A percentile compares a stretch with the other conserved stretches of the same genome.
These are phyloP conservation scores for Globisporangium camurandrum DNA, from an alignment of 352 stramenopile species.

Conservation along the genomic window DNA sequence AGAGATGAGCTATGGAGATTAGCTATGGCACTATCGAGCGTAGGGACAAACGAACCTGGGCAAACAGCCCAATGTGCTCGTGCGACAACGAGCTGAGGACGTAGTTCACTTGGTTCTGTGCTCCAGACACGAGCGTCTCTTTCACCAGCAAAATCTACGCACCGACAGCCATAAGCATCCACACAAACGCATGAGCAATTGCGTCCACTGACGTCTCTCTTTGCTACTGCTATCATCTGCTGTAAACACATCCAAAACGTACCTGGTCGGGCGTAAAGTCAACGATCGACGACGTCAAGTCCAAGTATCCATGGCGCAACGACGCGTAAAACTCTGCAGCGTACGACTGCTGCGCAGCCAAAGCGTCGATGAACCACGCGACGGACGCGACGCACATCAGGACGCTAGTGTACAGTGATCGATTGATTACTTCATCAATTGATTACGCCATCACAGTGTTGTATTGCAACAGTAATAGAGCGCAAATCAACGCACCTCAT, in stretches of 20 bases:
- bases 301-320: constrained; percentile 72
- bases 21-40: too few species aligned
- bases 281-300: constrained; percentile 69
- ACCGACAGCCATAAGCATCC: background rate
- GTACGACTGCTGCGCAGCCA: constrained; percentile 78
- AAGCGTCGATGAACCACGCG: constrained; percentile 59
- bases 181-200: too few species aligned
- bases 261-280: constrained; percentile 85
- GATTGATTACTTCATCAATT: too few species aligned
- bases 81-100: constrained; percentile 73
- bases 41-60: constrained; percentile 38
- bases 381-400: constrained; percentile 54
- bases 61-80: constrained; percentile 67
- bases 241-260: background rate
- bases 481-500: constrained; percentile 70
- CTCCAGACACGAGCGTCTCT: constrained; percentile 62
- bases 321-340: constrained; percentile 81
- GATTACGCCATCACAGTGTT: too few species aligned
- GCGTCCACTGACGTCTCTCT: too few species aligned
- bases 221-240: too few species aligned
- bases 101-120: constrained; percentile 83
- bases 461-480: too few species aligned
- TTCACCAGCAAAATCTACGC: constrained; percentile 69
- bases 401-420: too few species aligned
- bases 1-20: too few species aligned